Evolutionary conservation across 352 stramenopile genomes (phyloP).

Genomic region (Globisporangium carolinianum): DNA sequence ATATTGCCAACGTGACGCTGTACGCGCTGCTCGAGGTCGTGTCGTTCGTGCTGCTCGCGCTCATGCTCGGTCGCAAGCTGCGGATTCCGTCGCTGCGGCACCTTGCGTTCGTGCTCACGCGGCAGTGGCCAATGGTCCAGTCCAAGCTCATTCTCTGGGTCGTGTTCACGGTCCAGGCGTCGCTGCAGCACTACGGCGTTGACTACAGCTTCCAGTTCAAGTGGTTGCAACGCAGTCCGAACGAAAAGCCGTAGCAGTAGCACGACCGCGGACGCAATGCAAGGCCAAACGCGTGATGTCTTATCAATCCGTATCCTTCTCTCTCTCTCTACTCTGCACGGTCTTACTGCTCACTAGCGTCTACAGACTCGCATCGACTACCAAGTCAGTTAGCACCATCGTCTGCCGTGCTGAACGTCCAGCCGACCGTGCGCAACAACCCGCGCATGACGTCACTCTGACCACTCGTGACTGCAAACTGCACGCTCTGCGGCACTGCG

Average conservation of each 20-base stretch:
- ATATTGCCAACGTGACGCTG: constrained; percentile 15
- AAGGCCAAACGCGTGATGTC: too few species aligned
- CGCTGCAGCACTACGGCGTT: constrained; percentile 7
- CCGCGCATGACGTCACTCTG: constrained; percentile 8
- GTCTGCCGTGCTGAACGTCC: constrained; percentile 8
- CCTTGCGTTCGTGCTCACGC: constrained; percentile 25
- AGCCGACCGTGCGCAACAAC: constrained; percentile 14
- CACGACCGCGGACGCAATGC: too few species aligned
- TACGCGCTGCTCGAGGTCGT: constrained; percentile 27
- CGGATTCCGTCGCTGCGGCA: constrained; percentile 17
- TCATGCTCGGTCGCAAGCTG: constrained; percentile 15
- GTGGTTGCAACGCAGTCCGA: constrained; percentile 3
- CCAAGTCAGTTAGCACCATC: not conserved
- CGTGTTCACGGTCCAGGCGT: constrained; percentile 5
- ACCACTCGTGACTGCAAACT: constrained; percentile 9
- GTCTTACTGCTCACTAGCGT: not conserved
- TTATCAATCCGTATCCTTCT: too few species aligned
- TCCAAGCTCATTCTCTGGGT: constrained; percentile 21
- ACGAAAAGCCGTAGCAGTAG: too few species aligned
- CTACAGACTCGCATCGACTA: not conserved
- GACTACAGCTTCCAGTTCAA: constrained; percentile 16
- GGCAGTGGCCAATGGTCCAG: constrained; percentile 19
- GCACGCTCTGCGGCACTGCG: constrained; percentile 1
- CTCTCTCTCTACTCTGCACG: too few species aligned
- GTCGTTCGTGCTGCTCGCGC: constrained; percentile 24